Evolutionary conservation across 805 yeast species (phyloP).

Genomic region (Pichia kluyveri): DNA sequence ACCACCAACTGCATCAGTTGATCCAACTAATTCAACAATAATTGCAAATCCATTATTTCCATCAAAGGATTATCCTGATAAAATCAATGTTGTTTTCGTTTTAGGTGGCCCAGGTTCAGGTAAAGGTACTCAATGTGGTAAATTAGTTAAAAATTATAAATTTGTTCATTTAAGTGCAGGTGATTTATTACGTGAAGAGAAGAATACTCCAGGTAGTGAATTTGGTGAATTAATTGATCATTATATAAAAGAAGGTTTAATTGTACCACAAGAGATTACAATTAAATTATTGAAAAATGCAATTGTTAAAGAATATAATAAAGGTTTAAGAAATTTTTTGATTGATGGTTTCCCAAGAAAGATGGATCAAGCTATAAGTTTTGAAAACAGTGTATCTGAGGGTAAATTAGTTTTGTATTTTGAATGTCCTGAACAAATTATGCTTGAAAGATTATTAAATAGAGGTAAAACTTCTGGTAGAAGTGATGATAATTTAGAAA

Average conservation of each 20-base stretch:
- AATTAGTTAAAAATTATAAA: slow-evolving; percentile 67
- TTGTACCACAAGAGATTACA: slow-evolving; percentile 92
- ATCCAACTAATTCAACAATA: slow-evolving; percentile 28
- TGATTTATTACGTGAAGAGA: slow-evolving; percentile 89
- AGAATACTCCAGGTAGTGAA: slow-evolving; percentile 68
- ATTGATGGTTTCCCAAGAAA: slow-evolving; percentile 97
- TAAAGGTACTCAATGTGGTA: slow-evolving; percentile 93
- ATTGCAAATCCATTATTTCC: slow-evolving; percentile 5
- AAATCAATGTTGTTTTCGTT: slow-evolving; percentile 73
- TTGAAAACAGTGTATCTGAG: slow-evolving; percentile 68
- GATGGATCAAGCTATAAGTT: slow-evolving; percentile 96
- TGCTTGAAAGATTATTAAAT: slow-evolving; percentile 76
- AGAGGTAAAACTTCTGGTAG: slow-evolving; percentile 95
- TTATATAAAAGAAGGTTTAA: slow-evolving; percentile 77
- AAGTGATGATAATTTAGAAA: slow-evolving; percentile 84
- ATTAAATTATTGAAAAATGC: slow-evolving; percentile 76
- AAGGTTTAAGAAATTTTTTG: slow-evolving; percentile 59
- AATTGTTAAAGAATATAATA: slow-evolving; percentile 41
- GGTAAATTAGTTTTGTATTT: slow-evolving; percentile 66
- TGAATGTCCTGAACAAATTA: slow-evolving; percentile 74
- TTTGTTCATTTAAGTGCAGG: slow-evolving; percentile 95
- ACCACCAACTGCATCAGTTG: slow-evolving; percentile 27
- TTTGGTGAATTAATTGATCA: slow-evolving; percentile 80
- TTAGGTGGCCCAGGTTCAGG: slow-evolving; percentile 98
- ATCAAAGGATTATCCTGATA: slow-evolving; percentile 3